Evolutionary conservation across 306 rosid species (phyloP).

Genomic region (Elaeagnus macrophylla): DNA sequence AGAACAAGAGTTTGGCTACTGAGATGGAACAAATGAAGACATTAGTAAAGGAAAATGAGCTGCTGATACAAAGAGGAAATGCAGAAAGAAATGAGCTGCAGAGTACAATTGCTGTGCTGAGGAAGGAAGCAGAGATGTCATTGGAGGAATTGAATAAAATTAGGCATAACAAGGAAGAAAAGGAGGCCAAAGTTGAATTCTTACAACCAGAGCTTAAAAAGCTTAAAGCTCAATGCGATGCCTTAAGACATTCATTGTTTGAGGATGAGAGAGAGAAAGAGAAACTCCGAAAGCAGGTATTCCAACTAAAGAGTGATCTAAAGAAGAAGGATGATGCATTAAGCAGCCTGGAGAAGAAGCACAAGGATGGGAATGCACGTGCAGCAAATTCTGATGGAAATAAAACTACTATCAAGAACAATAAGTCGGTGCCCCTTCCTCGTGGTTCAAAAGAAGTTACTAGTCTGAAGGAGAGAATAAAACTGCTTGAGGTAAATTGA

Average conservation of each 20-base stretch:
- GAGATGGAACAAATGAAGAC: conserved; percentile 53
- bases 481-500: conserved; percentile 70
- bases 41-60: conserved; percentile 47
- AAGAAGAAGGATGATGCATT: conserved; percentile 63
- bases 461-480: conserved; percentile 58
- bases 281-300: conserved; percentile 55
- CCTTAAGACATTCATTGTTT: conserved; percentile 38
- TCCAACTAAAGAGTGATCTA: conserved; percentile 46
- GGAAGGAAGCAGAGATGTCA: conserved; percentile 52
- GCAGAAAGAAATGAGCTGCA: conserved; percentile 51
- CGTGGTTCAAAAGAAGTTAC: conserved; percentile 51
- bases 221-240: conserved; percentile 44
- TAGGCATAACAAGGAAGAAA: conserved; percentile 41
- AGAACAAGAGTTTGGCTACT: conserved; percentile 26
- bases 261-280: conserved; percentile 73
- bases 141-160: conserved; percentile 37
- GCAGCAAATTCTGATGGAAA: conserved; percentile 32
- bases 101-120: conserved; percentile 35
- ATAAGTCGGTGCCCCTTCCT: conserved; percentile 30
- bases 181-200: conserved; percentile 28
- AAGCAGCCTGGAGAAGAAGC: conserved; percentile 43
- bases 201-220: conserved; percentile 54
- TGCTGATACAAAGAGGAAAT: conserved; percentile 32
- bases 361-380: conserved; percentile 44
- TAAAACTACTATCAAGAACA: conserved; percentile 34